phyloP scores from a whole-genome alignment of 2,329 filamentous ascomycete species.

The Ilyonectria robusta region DNA sequence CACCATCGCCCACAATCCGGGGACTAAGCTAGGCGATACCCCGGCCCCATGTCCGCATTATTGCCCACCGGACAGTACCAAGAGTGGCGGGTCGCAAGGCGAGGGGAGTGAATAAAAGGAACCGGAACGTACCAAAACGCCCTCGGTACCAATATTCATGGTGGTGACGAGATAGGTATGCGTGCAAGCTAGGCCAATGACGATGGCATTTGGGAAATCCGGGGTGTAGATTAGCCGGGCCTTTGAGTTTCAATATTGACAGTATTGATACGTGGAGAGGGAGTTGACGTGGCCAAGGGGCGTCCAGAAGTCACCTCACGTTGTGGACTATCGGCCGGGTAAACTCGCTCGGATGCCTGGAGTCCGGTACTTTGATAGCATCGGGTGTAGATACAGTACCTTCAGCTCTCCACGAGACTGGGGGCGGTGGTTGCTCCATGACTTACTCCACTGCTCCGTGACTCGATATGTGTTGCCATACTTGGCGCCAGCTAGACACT shows the following conservation, averaged over 20 bases:
- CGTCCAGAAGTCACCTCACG: conserved; percentile 24
- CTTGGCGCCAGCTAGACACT: too few relatives aligned
- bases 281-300: conserved; percentile 28
- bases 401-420: neutral
- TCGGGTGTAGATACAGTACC: neutral
- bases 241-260: conserved; percentile 3
- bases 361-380: conserved; percentile 11
- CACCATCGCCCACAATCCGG: conserved; percentile 9
- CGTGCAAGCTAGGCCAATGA: conserved; percentile 23
- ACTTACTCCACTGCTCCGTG: neutral
- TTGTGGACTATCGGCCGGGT: conserved; percentile 22
- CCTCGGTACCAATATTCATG: conserved; percentile 11
- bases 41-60: conserved; percentile 5
- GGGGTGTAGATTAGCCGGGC: conserved; percentile 26
- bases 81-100: conserved; percentile 1
- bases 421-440: neutral
- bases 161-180: conserved; percentile 25
- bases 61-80: conserved; percentile 4
- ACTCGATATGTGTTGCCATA: neutral
- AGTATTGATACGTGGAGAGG: conserved; percentile 17
- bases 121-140: conserved; percentile 5
- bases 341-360: conserved; percentile 24
- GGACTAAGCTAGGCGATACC: conserved; percentile 2
- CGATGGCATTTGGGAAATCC: conserved; percentile 20
- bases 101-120: neutral